A percentile compares a stretch with the other conserved stretches of the same genome.
Conservation (phyloP, 768 basidiomycete species). For the Mycena rebaudengoi region DNA sequence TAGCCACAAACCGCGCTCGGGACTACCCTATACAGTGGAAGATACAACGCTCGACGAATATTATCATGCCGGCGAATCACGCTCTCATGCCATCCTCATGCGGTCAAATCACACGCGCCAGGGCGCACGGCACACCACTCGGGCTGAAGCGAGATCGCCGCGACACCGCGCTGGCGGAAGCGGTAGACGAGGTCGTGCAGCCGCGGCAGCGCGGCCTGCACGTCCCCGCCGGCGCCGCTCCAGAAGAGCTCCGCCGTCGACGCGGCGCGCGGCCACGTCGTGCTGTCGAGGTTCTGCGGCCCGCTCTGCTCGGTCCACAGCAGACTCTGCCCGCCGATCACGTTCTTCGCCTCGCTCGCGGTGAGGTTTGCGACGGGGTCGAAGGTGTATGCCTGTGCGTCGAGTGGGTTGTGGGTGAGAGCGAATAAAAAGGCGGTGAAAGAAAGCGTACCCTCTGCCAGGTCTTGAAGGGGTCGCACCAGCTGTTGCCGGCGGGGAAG, state of each 20-base stretch:
- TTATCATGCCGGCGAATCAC: no score
- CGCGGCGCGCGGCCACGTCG: constrained; percentile 60
- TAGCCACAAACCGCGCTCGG: neutral
- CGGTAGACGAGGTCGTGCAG: constrained; percentile 60
- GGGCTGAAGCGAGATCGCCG: constrained; percentile 61
- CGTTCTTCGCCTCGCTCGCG: constrained; percentile 35
- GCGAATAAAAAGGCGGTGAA: neutral
- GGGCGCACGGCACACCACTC: constrained; percentile 65
- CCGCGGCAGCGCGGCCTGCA: constrained; percentile 40
- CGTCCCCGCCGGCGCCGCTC: constrained; percentile 46
- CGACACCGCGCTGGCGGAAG: constrained; percentile 57
- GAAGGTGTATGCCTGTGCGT: constrained; percentile 58
- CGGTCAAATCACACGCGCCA: constrained; percentile 46
- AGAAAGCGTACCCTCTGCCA: constrained; percentile 53
- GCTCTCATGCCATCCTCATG: neutral
- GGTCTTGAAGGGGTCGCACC: constrained; percentile 62
- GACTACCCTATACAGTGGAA: neutral
- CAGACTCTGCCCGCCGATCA: constrained; percentile 39
- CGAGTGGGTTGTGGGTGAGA: neutral
- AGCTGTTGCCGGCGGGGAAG: constrained; percentile 45
- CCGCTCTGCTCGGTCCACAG: constrained; percentile 64
- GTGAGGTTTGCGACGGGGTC: constrained; percentile 57
- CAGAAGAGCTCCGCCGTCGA: constrained; percentile 66
- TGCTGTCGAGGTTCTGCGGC: constrained; percentile 56
- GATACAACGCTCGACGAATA: neutral